Conservation (phyloP, 169 alveolate genomes). For the Eimeria necatrix region DNA sequence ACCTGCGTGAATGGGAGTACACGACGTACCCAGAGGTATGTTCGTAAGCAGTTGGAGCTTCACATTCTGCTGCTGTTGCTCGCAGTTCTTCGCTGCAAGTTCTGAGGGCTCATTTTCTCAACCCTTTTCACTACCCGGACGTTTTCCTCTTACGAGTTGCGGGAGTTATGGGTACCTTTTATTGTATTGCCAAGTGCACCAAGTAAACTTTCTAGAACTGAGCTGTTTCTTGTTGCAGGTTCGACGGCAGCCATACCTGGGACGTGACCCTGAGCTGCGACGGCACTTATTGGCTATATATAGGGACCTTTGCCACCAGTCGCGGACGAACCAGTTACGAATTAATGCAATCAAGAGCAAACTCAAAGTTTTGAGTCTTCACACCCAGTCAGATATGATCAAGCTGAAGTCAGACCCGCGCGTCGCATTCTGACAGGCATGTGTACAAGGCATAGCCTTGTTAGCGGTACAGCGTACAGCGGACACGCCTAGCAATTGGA, state of each 20-base stretch:
- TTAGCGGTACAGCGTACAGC: no score
- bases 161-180: background rate
- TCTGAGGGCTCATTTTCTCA: background rate
- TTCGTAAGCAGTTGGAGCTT: background rate
- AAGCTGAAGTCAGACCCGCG: constrained; percentile 78
- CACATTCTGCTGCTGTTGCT: background rate
- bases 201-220: no score
- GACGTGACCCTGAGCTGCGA: constrained; percentile 73
- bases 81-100: no score
- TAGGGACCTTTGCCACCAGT: constrained; percentile 69
- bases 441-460: no score
- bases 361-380: constrained; percentile 68
- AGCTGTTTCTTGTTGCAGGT: constrained; percentile 56
- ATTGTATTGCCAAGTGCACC: background rate
- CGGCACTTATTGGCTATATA: constrained; percentile 53
- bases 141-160: background rate
- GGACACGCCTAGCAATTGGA: no score
- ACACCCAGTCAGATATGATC: constrained; percentile 76
- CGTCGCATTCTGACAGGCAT: constrained; percentile 19
- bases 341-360: constrained; percentile 76
- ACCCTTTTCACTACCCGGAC: background rate
- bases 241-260: constrained; percentile 70
- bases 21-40: constrained; percentile 74
- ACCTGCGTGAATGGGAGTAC: constrained; percentile 78
- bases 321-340: constrained; percentile 63